Base-by-base conservation (phyloP, 2,329 filamentous ascomycete species). In the Beauveria rudraprayagi region DNA sequence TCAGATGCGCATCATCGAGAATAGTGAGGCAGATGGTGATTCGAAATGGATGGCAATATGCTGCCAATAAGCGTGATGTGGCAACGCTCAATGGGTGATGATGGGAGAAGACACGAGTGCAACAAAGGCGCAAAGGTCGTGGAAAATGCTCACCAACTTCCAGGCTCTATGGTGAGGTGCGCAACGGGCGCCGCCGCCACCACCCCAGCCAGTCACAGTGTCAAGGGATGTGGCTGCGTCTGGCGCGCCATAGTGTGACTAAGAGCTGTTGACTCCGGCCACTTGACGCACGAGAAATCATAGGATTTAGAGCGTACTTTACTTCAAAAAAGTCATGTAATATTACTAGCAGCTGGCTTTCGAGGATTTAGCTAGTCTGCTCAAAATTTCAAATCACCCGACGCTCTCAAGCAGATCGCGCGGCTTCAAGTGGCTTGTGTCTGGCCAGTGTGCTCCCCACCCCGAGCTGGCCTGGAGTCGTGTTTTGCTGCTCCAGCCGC, bases 191-290 rank as follows among this genome's bases (percentile, higher is more conserved):
- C 40, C 26, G 17, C 46, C 19, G 30, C 30, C 30, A 14, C 34
- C 14, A 37, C 34, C 34, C 34, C 2, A 37, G 34, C 34, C 5
- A 37, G 34, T 37, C 34, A 37, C 34, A 50, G 22, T 9, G 28
- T 54, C 57, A 41, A 58, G 56, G 57, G 50, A 60, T 54, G 57
- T 60, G 57, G 57, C 57, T 54, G 57, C 40, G 48, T 53, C 48
- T 60, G 57, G 57, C 57, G 43, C 28, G n/a, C 19, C 7, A 3
- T 37, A 10, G 4, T 40, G 28, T 52, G 40, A 41, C 57, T 43
- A 47, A 19, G 9, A 34, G 30, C 30, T 14, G 5, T 37, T 37
- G 34, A 37, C 34, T 37, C 40, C 8, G 40, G 17, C 40, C 40
- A 43, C 40, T 43, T 3, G 11, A 34, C 14, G 30, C 34, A 37